Base-by-base conservation (phyloP, 2,329 filamentous ascomycete species). In the Lanzia echinophila region DNA sequence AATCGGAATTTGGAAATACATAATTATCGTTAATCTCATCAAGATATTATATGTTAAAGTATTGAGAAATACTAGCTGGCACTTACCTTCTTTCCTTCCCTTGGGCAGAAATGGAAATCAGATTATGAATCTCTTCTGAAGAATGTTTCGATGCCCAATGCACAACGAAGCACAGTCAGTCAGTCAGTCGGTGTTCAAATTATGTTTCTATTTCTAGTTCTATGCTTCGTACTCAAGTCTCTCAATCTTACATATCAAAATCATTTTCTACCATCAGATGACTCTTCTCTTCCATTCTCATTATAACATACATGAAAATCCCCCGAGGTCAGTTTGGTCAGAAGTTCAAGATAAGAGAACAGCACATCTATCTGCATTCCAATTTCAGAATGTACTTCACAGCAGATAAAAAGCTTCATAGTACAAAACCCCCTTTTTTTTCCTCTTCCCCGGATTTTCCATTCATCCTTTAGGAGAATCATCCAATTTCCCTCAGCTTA, bases 231-330 rank as follows among this genome's bases (percentile, higher is more conserved):
- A 28, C 3, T 22, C 17, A 5, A 19, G 15, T n/a, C 38, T n/a
- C 38, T 11, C 22, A 24, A 17, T 28, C 19, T 43, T 39, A 39
- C 33, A 50, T 24, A 17, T 50, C 13, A 41, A n/a, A 6, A 32
- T 41, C 36, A 41, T 43, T 8, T 22, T 19, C 12, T 33, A 20
- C n/a, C 32, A 50, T 50, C 47, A 50, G 42, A 44, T 50, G 48
- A 50, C 48, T 22, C 17, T 44, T 34, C 8, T 6, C 33, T 45
- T 13, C 36, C 11, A 32, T 6, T 17, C 15, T 24, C 13, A 41
- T 41, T 17, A 22, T 31, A 13, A 6, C 15, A 15, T 6, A 22
- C 4, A n/a, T 28, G 3, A 42, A 36, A 43, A 36, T 31, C 24
- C 24, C 24, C 24, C 24, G 24, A 28, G 4, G 24, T 28, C 24